A percentile compares a stretch with the other conserved stretches of the same genome.
Conservation (phyloP, 805 yeast species). For the Teunomyces cretensis region DNA sequence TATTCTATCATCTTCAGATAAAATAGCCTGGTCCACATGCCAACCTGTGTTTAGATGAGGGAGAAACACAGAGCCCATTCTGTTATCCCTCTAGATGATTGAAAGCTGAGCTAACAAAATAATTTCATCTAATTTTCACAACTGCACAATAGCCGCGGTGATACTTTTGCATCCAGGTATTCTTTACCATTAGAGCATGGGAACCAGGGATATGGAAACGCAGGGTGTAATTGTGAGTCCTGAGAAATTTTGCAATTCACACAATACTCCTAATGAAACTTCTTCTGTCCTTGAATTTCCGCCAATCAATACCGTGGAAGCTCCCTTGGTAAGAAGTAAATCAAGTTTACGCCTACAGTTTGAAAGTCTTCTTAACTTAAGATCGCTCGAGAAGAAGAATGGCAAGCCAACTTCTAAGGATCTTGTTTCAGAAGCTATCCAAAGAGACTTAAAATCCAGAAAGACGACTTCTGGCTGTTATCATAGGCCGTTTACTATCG, state of each 20-base stretch:
- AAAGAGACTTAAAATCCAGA: background rate
- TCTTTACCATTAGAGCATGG: background rate
- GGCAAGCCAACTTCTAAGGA: background rate
- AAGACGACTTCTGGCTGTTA: background rate
- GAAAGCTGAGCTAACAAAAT: background rate
- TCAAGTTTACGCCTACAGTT: background rate
- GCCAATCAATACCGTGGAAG: background rate
- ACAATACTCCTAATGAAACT: background rate
- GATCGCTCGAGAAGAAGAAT: background rate
- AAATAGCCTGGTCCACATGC: conserved; percentile 98
- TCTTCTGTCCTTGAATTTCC: background rate
- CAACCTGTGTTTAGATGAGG: conserved; percentile 84
- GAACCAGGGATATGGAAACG: background rate
- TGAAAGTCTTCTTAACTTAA: background rate
- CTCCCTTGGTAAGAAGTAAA: background rate
- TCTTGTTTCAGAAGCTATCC: background rate
- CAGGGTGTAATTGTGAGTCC: background rate
- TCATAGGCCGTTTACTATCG: background rate
- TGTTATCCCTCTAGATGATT: background rate
- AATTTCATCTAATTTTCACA: background rate
- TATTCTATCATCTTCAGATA: conserved; percentile 83
- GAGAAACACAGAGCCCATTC: conserved; percentile 78
- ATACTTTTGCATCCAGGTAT: background rate
- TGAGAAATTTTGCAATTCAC: background rate
- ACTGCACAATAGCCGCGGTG: conserved; percentile 1